phyloP scores from a whole-genome alignment of 1,284 basidiomycete genomes.

The Vanrija sp. region DNA sequence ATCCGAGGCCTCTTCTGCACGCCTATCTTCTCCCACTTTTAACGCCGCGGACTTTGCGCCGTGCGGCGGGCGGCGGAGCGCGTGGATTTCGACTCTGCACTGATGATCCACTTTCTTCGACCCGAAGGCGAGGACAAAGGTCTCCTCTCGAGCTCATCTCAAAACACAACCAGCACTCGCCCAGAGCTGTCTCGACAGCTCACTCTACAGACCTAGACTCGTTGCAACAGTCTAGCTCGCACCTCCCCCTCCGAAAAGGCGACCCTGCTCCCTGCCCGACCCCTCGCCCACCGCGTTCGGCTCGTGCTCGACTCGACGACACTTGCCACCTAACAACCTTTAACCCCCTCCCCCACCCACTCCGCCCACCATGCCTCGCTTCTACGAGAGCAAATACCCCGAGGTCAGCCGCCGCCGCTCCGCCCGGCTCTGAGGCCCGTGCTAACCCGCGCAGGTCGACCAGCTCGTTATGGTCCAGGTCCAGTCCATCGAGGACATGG shows the following conservation, averaged over 20 bases:
- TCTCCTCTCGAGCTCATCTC: no score
- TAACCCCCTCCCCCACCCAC: not conserved
- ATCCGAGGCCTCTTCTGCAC: no score
- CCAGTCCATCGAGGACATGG: conserved; percentile 98
- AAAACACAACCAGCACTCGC: not conserved
- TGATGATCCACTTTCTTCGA: no score
- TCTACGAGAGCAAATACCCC: conserved; percentile 53
- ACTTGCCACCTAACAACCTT: not conserved
- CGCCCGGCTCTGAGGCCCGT: not conserved
- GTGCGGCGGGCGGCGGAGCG: no score
- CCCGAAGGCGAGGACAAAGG: no score
- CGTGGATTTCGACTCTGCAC: no score
- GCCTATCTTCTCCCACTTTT: no score
- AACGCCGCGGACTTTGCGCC: no score
- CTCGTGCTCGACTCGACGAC: not conserved
- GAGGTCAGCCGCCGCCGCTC: conserved; percentile 39
- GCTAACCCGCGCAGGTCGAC: conserved; percentile 61
- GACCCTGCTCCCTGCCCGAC: not conserved
- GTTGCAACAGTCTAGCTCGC: not conserved
- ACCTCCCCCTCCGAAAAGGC: not conserved
- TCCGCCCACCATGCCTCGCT: conserved; percentile 42
- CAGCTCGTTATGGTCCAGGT: conserved; percentile 99
- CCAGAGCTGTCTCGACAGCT: not conserved
- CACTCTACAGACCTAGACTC: not conserved
- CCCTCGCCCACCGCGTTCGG: not conserved